phyloP scores from a whole-genome alignment of 768 basidiomycete genomes.

The Panaeolus cyanescens region DNA sequence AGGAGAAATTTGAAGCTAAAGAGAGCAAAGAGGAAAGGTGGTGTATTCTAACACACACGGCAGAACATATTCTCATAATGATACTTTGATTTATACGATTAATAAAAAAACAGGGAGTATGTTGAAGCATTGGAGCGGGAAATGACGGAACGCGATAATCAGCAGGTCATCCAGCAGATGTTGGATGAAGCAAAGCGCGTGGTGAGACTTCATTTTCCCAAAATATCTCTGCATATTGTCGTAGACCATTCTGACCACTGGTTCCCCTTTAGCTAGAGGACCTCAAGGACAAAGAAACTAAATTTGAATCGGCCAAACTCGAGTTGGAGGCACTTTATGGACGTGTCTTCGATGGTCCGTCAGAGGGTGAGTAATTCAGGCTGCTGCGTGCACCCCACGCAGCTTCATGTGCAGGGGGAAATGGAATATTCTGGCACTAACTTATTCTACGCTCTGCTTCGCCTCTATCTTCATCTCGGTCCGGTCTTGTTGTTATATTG shows the following conservation, averaged over 20 bases:
- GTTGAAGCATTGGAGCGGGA: slow-evolving; percentile 46
- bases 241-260: neutral
- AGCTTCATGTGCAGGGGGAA: neutral
- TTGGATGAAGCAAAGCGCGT: slow-evolving; percentile 34
- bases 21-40: slow-evolving; percentile 49
- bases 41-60: slow-evolving; percentile 6
- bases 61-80: neutral
- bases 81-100: neutral
- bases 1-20: slow-evolving; percentile 42
- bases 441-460: neutral
- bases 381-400: neutral
- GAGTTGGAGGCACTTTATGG: slow-evolving; percentile 41
- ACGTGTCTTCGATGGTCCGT: slow-evolving; percentile 44
- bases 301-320: slow-evolving; percentile 30
- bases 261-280: slow-evolving; percentile 29
- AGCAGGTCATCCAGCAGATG: slow-evolving; percentile 30
- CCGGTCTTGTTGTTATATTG: slow-evolving; percentile 2
- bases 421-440: neutral
- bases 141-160: slow-evolving; percentile 36
- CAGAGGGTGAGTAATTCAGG: slow-evolving; percentile 31
- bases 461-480: neutral
- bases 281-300: slow-evolving; percentile 29
- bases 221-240: neutral
- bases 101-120: slow-evolving; percentile 36
- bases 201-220: slow-evolving; percentile 25